phyloP scores from a whole-genome alignment of 2,329 filamentous ascomycete species.

The Aspergillus melleus region DNA sequence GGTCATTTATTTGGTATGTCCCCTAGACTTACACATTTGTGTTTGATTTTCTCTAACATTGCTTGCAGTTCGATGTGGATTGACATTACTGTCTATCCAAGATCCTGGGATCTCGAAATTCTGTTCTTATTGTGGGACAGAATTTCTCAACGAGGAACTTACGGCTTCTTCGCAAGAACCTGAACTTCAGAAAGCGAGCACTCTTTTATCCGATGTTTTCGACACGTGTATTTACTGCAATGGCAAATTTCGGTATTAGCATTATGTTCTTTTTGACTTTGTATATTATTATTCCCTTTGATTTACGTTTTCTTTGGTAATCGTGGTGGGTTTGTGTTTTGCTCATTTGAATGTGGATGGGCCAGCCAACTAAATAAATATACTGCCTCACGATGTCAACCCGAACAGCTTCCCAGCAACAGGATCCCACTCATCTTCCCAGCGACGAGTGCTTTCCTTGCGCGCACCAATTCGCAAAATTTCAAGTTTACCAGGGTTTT shows the following conservation, averaged over 20 bases:
- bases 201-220: slow-evolving; percentile 30
- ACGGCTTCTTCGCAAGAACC: slow-evolving; percentile 19
- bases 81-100: slow-evolving; percentile 58
- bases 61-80: slow-evolving; percentile 51
- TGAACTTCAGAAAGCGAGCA: slow-evolving; percentile 22
- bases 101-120: slow-evolving; percentile 54
- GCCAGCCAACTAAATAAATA: neutral
- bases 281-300: neutral
- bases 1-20: slow-evolving; percentile 54
- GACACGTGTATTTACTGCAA: slow-evolving; percentile 38
- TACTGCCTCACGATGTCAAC: slow-evolving; percentile 24
- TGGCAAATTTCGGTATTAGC: slow-evolving; percentile 33
- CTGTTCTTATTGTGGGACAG: slow-evolving; percentile 54
- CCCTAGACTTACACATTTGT: neutral
- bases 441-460: slow-evolving; percentile 72
- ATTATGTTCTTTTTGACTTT: neutral
- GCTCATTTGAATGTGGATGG: neutral
- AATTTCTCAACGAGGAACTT: slow-evolving; percentile 49
- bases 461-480: slow-evolving; percentile 68
- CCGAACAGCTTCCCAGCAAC: slow-evolving; percentile 74
- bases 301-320: no score
- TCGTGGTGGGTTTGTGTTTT: neutral
- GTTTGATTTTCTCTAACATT: neutral
- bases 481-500: slow-evolving; percentile 56
- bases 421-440: slow-evolving; percentile 91